These are phyloP conservation scores for Nicotiana tomentosiformis DNA, from an alignment of 257 asterid genomes.

Conservation along the genomic window DNA sequence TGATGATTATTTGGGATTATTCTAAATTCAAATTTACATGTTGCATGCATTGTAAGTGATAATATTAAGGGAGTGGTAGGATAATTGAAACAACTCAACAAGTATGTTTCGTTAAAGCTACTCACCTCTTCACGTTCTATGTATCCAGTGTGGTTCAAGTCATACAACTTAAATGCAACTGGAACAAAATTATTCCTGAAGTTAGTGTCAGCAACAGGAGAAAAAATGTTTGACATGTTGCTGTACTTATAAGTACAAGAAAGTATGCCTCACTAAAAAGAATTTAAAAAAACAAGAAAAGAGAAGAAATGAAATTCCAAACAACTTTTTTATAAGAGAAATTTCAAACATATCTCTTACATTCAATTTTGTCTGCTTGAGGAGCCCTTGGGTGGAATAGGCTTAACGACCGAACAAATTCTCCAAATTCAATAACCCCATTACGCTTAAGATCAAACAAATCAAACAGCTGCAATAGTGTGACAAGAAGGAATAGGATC, in stretches of 20 bases:
- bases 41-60: too few species aligned
- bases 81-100: not conserved
- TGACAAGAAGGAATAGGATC: constrained; percentile 1
- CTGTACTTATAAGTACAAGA: not conserved
- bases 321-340: not conserved
- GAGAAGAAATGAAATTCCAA: not conserved
- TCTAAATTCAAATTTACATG: too few species aligned
- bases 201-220: constrained; percentile 5
- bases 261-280: not conserved
- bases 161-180: constrained; percentile 65
- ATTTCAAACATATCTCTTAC: constrained; percentile 25
- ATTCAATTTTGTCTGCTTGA: constrained; percentile 38
- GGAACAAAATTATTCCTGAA: constrained; percentile 20
- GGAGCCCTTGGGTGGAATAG: constrained; percentile 58
- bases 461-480: constrained; percentile 52
- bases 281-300: not conserved
- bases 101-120: not conserved
- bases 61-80: not conserved
- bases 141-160: constrained; percentile 51
- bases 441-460: constrained; percentile 58
- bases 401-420: constrained; percentile 63
- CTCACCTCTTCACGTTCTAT: constrained; percentile 66
- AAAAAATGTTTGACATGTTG: not conserved
- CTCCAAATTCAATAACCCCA: constrained; percentile 76
- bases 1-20: too few species aligned